Percentiles rank a stretch among this genome's conserved stretches.
Conservation (phyloP, 495 filamentous ascomycete species). For the Aspergillus sparsus region DNA sequence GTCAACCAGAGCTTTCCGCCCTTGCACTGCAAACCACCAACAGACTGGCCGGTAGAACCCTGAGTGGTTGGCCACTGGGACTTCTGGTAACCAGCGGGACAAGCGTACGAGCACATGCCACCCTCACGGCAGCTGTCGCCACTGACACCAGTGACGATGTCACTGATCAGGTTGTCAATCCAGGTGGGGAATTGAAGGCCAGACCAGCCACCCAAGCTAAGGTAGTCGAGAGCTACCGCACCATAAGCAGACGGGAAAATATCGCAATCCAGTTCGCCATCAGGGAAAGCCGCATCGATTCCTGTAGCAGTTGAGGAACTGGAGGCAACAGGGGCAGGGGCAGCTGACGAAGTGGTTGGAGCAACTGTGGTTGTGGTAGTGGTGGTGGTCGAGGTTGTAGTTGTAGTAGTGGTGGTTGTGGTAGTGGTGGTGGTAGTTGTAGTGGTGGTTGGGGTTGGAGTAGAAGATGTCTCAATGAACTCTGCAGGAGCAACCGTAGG, state of each 20-base stretch:
- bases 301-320: constrained; percentile 45
- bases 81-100: constrained; percentile 89
- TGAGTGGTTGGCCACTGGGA: constrained; percentile 84
- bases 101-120: constrained; percentile 89
- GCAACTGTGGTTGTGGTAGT: constrained; percentile 24
- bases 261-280: constrained; percentile 69
- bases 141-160: constrained; percentile 63
- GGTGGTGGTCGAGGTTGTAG: constrained; percentile 21
- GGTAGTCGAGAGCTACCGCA: constrained; percentile 68
- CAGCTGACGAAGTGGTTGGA: constrained; percentile 23
- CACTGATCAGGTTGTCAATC: constrained; percentile 47
- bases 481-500: constrained; percentile 30
- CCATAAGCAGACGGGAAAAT: constrained; percentile 83
- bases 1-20: constrained; percentile 77
- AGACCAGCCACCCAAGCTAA: constrained; percentile 71
- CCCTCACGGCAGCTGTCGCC: constrained; percentile 58
- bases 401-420: constrained; percentile 24
- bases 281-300: constrained; percentile 71
- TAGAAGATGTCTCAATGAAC: constrained; percentile 34
- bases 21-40: constrained; percentile 82
- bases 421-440: constrained; percentile 23
- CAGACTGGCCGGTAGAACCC: constrained; percentile 79
- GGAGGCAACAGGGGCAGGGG: constrained; percentile 22
- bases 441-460: constrained; percentile 13
- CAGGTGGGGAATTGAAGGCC: constrained; percentile 67